A percentile compares a stretch with the other conserved stretches of the same genome.
Conservation (phyloP, 129 eudicot species). For the Mikania micrantha region DNA sequence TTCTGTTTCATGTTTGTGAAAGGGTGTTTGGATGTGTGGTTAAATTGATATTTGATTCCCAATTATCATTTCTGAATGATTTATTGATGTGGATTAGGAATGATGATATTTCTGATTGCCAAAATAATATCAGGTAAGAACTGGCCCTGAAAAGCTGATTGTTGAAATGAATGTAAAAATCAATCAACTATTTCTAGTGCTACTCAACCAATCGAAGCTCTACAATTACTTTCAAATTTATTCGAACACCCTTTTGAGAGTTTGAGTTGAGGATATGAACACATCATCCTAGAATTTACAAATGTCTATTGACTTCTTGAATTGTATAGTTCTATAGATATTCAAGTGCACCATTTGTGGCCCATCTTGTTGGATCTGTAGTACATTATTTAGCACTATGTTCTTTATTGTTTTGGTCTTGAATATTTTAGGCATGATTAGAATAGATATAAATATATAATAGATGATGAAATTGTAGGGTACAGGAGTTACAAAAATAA, state of each 20-base stretch:
- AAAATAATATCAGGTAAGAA: no score
- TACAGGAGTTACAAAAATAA: slow-evolving; percentile 81
- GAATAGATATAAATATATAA: background rate
- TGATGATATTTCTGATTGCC: no score
- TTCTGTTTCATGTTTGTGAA: no score
- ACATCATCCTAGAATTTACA: background rate
- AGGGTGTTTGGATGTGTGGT: slow-evolving; percentile 8
- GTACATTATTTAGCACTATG: no score
- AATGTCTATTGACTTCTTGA: no score
- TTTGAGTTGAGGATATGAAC: background rate
- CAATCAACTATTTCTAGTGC: no score
- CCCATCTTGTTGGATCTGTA: background rate
- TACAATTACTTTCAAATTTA: background rate
- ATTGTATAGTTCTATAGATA: no score
- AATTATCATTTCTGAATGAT: no score
- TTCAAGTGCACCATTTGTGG: background rate
- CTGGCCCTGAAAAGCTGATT: background rate
- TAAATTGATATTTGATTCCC: no score
- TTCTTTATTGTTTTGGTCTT: background rate
- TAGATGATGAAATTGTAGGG: slow-evolving; percentile 40
- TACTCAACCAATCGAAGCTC: no score
- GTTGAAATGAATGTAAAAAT: no score
- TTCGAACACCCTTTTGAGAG: background rate
- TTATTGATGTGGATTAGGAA: no score
- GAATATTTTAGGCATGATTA: background rate